Conservation (phyloP, 495 filamentous ascomycete species). For the Aspergillus asperescens region DNA sequence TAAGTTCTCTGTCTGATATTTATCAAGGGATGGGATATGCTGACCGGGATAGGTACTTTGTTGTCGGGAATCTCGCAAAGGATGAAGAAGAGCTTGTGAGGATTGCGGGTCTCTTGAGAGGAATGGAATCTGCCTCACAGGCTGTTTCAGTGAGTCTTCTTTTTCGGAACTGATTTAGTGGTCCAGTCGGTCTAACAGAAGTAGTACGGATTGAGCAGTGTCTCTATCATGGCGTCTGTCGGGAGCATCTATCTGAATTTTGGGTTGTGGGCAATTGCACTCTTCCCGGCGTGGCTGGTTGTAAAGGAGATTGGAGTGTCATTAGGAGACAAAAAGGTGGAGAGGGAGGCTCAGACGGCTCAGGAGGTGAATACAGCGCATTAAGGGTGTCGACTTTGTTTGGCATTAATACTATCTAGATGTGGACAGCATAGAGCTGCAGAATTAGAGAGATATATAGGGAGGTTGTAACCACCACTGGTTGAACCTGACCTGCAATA, state of each 20-base stretch:
- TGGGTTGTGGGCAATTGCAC: constrained; percentile 51
- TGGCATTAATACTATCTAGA: too few species aligned
- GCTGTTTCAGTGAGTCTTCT: constrained; percentile 44
- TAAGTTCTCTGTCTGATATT: constrained; percentile 30
- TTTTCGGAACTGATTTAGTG: not conserved
- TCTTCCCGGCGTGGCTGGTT: constrained; percentile 56
- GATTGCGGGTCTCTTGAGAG: constrained; percentile 55
- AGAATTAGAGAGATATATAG: too few species aligned
- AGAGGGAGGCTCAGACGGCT: constrained; percentile 20
- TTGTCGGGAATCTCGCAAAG: constrained; percentile 53
- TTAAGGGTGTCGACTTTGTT: not conserved
- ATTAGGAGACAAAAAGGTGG: constrained; percentile 33
- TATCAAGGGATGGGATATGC: not conserved
- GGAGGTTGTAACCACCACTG: not conserved
- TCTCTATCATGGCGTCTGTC: constrained; percentile 53
- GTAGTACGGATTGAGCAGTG: constrained; percentile 51
- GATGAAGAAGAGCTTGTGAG: constrained; percentile 54
- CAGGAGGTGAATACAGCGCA: not conserved
- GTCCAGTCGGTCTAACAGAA: too few species aligned
- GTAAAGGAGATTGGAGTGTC: constrained; percentile 46
- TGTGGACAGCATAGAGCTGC: not conserved
- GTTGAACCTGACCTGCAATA: too few species aligned
- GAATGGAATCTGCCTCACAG: constrained; percentile 58
- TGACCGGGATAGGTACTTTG: constrained; percentile 46
- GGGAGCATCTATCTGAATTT: constrained; percentile 61